phyloP scores from a whole-genome alignment of 2,329 filamentous ascomycete species.

The Phyllosticta citriasiana region DNA sequence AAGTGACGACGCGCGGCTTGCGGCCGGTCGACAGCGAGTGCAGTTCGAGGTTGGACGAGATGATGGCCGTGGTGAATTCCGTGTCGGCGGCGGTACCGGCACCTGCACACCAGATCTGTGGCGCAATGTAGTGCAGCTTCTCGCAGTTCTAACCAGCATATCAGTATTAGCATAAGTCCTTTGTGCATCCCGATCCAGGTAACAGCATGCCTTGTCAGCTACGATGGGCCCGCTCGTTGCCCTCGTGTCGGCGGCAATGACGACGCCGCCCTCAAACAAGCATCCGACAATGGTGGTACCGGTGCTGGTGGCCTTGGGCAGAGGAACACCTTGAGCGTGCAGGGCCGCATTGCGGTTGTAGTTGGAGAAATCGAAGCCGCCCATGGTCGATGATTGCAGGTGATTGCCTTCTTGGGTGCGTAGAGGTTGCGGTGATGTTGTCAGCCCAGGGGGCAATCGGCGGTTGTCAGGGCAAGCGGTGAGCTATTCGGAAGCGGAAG shows the following conservation, averaged over 20 bases:
- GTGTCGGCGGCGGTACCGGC: slow-evolving; percentile 97
- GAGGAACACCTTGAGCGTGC: slow-evolving; percentile 83
- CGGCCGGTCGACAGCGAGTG: slow-evolving; percentile 94
- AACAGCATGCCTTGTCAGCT: slow-evolving; percentile 71
- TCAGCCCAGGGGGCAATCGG: background rate
- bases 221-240: slow-evolving; percentile 96
- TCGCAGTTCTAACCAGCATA: slow-evolving; percentile 68
- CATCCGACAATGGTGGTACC: slow-evolving; percentile 98
- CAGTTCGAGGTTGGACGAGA: slow-evolving; percentile 96
- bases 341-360: slow-evolving; percentile 98
- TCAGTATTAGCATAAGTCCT: slow-evolving; percentile 14
- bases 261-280: slow-evolving; percentile 90
- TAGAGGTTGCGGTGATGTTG: background rate
- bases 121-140: slow-evolving; percentile 97
- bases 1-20: slow-evolving; percentile 93
- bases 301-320: slow-evolving; percentile 96
- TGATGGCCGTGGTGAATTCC: slow-evolving; percentile 96
- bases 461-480: background rate
- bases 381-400: slow-evolving; percentile 47
- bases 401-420: background rate
- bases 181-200: slow-evolving; percentile 8
- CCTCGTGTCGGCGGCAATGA: slow-evolving; percentile 97
- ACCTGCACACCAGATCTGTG: slow-evolving; percentile 98
- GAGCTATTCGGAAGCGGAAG: background rate
- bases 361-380: slow-evolving; percentile 98